Evolutionary conservation across 306 rosid genomes (phyloP).

Genomic region (Boehmeria nivea): DNA sequence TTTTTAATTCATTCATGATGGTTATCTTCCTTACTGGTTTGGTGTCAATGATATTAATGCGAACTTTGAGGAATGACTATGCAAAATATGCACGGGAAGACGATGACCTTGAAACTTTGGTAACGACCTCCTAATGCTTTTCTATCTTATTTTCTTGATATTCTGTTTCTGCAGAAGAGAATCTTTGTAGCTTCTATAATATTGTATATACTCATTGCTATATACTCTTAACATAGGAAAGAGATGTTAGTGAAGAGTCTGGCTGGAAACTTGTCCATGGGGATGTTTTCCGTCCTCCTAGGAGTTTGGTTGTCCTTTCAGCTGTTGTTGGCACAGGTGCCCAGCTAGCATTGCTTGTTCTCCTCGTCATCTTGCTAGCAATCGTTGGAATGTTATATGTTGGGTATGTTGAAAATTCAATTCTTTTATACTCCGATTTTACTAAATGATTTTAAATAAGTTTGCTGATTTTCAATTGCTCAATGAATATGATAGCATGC

Average conservation of each 20-base stretch:
- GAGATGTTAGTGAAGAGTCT: conserved; percentile 99
- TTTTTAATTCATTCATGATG: conserved; percentile 98
- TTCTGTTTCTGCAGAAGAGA: neutral
- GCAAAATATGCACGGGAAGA: conserved; percentile 99
- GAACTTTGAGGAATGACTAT: conserved; percentile 95
- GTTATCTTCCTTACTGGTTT: conserved; percentile 97
- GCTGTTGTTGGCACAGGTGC: conserved; percentile 99
- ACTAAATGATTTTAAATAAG: conserved; percentile 2
- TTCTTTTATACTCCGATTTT: conserved; percentile 2
- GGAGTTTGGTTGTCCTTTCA: conserved; percentile 73
- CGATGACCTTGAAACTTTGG: conserved; percentile 94
- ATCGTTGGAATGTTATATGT: conserved; percentile 98
- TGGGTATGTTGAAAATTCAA: conserved; percentile 42
- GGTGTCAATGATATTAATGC: conserved; percentile 99
- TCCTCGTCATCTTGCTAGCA: conserved; percentile 94
- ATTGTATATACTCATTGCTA: conserved; percentile 18
- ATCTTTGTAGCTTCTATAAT: conserved; percentile 15
- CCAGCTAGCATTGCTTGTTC: conserved; percentile 92
- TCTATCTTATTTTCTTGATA: neutral
- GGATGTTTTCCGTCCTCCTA: conserved; percentile 94
- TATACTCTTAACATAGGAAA: conserved; percentile 52
- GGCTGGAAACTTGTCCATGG: conserved; percentile 99
- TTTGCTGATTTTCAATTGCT: conserved; percentile 6
- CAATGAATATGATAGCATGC: conserved; percentile 8
- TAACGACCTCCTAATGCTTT: conserved; percentile 30